Evolutionary conservation across 306 rosid species (phyloP), one percentile per base, ranked within the genome.

Genomic region (Cicer judaicum): DNA sequence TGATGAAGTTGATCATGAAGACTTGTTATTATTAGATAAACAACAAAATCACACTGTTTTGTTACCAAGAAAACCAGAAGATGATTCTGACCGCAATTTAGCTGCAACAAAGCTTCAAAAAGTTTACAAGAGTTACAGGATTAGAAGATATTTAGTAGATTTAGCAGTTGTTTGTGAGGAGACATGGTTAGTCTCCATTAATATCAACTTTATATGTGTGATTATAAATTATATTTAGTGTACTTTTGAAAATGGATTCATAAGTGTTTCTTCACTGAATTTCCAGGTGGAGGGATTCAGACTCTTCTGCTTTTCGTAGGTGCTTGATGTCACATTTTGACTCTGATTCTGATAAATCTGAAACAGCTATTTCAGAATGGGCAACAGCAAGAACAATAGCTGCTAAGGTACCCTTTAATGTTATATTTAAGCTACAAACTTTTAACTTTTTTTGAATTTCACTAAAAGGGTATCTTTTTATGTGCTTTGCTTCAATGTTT

Each of bases 101-200:
- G 98, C 98, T 48, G 95, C 95, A 63, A 71, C 74, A 36, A 87
- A 85, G 85, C 18, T 93, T 48, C 97, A 93, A 84, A 93, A 93
- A 72, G 80, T 88, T 63, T 91, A 89, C 84, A 90, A 72, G 88
- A 81, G 97, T 64, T 91, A 89, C 80, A 43, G 88, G 70, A 93
- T 88, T 3, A 80, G 97, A 70, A 81, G 98, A 74, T 88, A 69
- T 50, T 85, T 93, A 7, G 98, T 96, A 15, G 97, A 93, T 72
- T 88, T 91, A 61, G 98, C 97, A 12, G 89, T 93, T 39, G 87
- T 91, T n/a, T 86, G 90, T 3, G 97, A 93, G 77, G 93, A 91
- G 84, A 87, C 89, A n/a, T 93, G 97, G 98, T 93, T 48, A 29
- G 90, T 78, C 36, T 43, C 50, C 29, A 24, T 24, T 24, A 2